Base-by-base conservation (phyloP, 140 eudicot species). In the Cichorium intybus region DNA sequence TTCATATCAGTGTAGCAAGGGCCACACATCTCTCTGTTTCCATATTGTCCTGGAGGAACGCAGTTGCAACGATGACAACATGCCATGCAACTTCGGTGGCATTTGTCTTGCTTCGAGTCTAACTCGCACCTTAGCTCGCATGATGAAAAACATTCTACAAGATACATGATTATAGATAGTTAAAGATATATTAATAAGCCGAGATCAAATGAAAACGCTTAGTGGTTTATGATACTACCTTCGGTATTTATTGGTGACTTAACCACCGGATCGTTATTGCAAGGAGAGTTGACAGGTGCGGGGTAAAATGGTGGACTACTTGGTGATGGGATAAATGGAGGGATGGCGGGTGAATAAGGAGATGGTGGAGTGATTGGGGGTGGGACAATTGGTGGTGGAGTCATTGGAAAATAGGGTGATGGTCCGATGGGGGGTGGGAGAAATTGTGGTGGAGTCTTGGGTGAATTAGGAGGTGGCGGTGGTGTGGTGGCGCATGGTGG, bases 11-110 rank as follows among this genome's bases (percentile, higher is more conserved):
- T 56, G 70, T 87, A 91, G 77, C 98, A 91, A 17, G 72, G 54
- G 57, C 96, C 96, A 27, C 97, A 87, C 7, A 64, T 59, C 60
- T 82, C 89, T 6, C 26, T 61, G 82, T 87, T 85, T 12, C 96
- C 98, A 52, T 59, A 77, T 4, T 82, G 87, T 1, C 96, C 98
- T 0, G 96, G 98, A 2, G 98, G 98, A 33, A 91, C 98, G 64
- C 98, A 91, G 65, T 87, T 91, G 96, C 98, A 91, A 41, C 77
- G 69, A 12, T 62, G 73, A 18, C 98, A 92, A 71, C 98, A 87
- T 2, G 89, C 72, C 64, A 84, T 59, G 41, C 98, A 90, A 6
- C 80, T 84, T 55, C 89, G 74, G 57, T 80, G 35, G 66, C 98
- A 91, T 16, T 75, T 69, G 22, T 77, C 74, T 78, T 71, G 75